Evolutionary conservation across 2,329 filamentous ascomycete species (phyloP), one percentile per base, ranked within the genome.

Genomic region (Diaporthe humulicola): DNA sequence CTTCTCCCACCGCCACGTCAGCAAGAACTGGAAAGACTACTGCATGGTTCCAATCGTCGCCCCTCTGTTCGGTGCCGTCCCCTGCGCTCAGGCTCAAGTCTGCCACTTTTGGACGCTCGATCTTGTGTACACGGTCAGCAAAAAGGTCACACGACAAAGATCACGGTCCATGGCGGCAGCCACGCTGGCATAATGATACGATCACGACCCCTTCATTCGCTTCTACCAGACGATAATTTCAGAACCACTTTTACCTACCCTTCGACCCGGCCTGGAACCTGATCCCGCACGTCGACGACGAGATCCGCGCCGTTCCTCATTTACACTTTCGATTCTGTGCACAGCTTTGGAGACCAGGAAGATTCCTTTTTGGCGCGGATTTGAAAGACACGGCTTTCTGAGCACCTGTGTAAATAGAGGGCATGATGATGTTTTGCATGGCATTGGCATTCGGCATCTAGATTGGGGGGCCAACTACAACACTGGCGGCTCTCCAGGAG

Each of bases 21-120:
- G 85, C 79, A 87, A 85, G 76, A 92, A 92, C 80, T 86, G 88
- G 69, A 78, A 90, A 58, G 93, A 94, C 82, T 93, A 93, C 76
- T 79, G 91, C 74, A 86, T 91, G 79, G 92, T 93, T 33, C 93
- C 93, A 0, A 81, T 94, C 14, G 91, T 93, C 14, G 93, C 92
- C 7, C 91, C 92, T 1, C 78, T 94, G 3, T 94, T 91, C 78
- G 93, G 93, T 25, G 89, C 91, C 0, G 88, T 94, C 25, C 93
- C 93, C 0, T 90, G 91, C 57, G 86, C 91, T 6, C 91, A 94
- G 77, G 93, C 93, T 2, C 90, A 93, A 77, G 83, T 94, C 72
- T 90, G 88, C 79, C 93, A 95, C 81, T 90, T 94, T 79, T 94
- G 92, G 89, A 93, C 91, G 0, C 85, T 92, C 45, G 87, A 93